Evolutionary conservation across 2,329 filamentous ascomycete species (phyloP).

Genomic region (Cordyceps fumosorosea): DNA sequence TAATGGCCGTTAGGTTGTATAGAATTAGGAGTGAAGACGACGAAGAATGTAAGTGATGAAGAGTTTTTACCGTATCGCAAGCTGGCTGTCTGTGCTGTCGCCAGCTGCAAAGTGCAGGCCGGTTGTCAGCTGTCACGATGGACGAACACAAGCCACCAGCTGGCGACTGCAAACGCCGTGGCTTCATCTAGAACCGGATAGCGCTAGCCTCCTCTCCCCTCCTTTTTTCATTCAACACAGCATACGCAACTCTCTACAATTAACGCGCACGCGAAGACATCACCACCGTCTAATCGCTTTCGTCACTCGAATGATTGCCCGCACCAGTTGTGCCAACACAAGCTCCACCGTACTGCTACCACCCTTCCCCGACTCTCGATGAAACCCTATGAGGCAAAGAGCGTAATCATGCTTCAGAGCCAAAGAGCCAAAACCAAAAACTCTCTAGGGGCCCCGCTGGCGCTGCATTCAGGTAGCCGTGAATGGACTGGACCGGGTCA

Average conservation of each 20-base stretch:
- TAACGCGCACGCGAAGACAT: neutral
- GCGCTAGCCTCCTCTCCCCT: neutral
- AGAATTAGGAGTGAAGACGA: neutral
- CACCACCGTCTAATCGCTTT: neutral
- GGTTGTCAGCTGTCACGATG: neutral
- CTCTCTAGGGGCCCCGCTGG: slow-evolving; percentile 1
- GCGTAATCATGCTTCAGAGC: slow-evolving; percentile 5
- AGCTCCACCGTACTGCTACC: neutral
- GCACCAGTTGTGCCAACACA: too few relatives aligned
- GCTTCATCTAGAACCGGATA: slow-evolving; percentile 1
- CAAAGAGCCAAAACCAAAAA: slow-evolving; percentile 7
- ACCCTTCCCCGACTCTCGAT: neutral
- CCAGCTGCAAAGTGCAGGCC: neutral
- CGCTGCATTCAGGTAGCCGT: neutral
- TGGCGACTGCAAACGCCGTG: neutral
- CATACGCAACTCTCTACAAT: neutral
- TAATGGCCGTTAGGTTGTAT: neutral
- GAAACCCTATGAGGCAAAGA: slow-evolving; percentile 9
- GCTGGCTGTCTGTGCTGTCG: neutral
- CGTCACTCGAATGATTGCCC: neutral
- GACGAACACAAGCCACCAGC: neutral
- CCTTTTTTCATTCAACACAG: neutral
- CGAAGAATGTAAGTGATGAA: neutral
- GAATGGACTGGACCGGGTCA: neutral
- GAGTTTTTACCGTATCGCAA: neutral